These are phyloP conservation scores for Fusarium praegraminearum DNA, from an alignment of 2,329 filamentous ascomycete species.

Conservation along the genomic window DNA sequence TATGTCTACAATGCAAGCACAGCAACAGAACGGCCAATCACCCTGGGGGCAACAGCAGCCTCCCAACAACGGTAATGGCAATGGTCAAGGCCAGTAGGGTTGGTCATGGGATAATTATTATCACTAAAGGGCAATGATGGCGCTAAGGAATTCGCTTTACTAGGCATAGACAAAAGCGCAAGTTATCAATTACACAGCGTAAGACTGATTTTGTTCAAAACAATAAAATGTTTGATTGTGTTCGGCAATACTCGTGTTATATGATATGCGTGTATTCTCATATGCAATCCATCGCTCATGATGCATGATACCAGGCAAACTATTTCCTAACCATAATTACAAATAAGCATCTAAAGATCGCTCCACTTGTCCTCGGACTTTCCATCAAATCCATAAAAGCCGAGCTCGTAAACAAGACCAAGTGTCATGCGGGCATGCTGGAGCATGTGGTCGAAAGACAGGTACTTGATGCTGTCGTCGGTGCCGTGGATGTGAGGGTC, in stretches of 20 bases:
- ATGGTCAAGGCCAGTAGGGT: constrained; percentile 45
- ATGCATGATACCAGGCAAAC: background rate
- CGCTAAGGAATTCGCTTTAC: constrained; percentile 25
- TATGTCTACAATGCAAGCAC: constrained; percentile 58
- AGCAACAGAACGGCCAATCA: constrained; percentile 49
- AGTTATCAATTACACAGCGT: constrained; percentile 18
- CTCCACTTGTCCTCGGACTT: constrained; percentile 48
- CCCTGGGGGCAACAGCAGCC: constrained; percentile 49
- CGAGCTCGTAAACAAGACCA: constrained; percentile 85
- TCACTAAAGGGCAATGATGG: constrained; percentile 27
- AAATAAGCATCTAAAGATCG: constrained; percentile 52
- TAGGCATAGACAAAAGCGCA: constrained; percentile 39
- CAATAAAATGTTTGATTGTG: background rate
- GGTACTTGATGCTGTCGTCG: constrained; percentile 76
- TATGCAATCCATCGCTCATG: constrained; percentile 36
- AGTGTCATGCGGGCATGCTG: constrained; percentile 89
- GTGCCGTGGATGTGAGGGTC: constrained; percentile 78
- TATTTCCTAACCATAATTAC: constrained; percentile 5
- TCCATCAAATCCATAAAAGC: constrained; percentile 76
- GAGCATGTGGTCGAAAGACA: constrained; percentile 91
- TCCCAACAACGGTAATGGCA: constrained; percentile 45
- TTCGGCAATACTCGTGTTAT: constrained; percentile 5
- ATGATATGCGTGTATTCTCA: constrained; percentile 17
- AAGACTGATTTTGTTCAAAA: constrained; percentile 1
- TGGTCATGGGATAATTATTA: background rate